Base-by-base conservation (phyloP, 441 rosid species). In the Erodium moschatum region DNA sequence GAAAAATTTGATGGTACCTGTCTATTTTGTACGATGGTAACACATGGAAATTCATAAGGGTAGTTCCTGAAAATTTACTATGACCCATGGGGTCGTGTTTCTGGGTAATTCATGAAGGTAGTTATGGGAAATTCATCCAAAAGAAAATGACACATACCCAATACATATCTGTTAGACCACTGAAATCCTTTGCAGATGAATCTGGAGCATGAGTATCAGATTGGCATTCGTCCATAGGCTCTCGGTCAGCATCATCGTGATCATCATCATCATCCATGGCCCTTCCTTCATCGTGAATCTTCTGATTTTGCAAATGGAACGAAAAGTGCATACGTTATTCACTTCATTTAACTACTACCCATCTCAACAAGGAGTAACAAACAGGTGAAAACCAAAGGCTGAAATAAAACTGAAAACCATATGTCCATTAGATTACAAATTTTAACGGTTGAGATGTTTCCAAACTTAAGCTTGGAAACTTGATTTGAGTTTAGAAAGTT, bases 81-180 rank as follows among this genome's bases (percentile, higher is more conserved):
- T n/a, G n/a, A n/a, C n/a, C n/a, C n/a, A n/a, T n/a, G n/a, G n/a
- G n/a, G n/a, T n/a, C n/a, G n/a, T n/a, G n/a, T n/a, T n/a, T n/a
- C n/a, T n/a, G n/a, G n/a, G n/a, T n/a, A n/a, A 35, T 35, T 35
- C 9, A 35, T 35, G 9, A 35, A 46, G 52, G 15, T 11, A 46
- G 15, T 7, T 8, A 18, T 58, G 63, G 5, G 11, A 29, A 18
- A 19, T 9, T 46, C 5, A 46, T 4, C 15, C 5, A 58, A 10
- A 58, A 16, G 27, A 18, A 20, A 50, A 35, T 35, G 40, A 1
- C 40, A 35, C 78, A 65, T 83, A 94, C 98, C 98, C 97, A 94
- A 70, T 87, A 88, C 60, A 94, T 74, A 73, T 88, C 98, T n/a
- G 93, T 76, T 73, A 89, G 80, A 48, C 78, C 90, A 52, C 70